Evolutionary conservation across 371 early-diverging fungal species (phyloP).

Genomic region (Circinella umbellata): DNA sequence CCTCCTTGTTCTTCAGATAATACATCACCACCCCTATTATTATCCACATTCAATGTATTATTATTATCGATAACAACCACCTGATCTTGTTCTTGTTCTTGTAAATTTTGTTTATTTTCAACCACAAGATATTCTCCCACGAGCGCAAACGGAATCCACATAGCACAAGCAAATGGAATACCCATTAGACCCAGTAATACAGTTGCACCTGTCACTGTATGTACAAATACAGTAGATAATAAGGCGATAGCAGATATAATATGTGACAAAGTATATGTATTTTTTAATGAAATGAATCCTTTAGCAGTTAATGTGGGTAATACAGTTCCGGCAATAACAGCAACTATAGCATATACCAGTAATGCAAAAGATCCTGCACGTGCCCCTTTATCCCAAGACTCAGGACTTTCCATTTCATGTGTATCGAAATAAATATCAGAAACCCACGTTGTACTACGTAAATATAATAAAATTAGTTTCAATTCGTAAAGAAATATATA

Average conservation of each 20-base stretch:
- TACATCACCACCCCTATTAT: too few relatives aligned
- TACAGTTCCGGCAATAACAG: slow-evolving; percentile 59
- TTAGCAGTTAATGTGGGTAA: slow-evolving; percentile 50
- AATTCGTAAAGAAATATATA: background rate
- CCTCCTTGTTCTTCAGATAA: background rate
- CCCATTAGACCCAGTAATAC: slow-evolving; percentile 64
- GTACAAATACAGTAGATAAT: slow-evolving; percentile 57
- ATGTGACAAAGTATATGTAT: slow-evolving; percentile 63
- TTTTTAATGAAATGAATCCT: slow-evolving; percentile 39
- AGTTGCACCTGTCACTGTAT: slow-evolving; percentile 54
- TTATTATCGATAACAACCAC: background rate
- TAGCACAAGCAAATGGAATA: slow-evolving; percentile 73
- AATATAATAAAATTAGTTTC: background rate
- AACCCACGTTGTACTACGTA: slow-evolving; percentile 59
- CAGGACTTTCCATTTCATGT: slow-evolving; percentile 21
- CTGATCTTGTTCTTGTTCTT: slow-evolving; percentile 17
- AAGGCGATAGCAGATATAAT: slow-evolving; percentile 61
- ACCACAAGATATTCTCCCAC: slow-evolving; percentile 70
- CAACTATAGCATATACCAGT: slow-evolving; percentile 65
- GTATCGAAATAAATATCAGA: slow-evolving; percentile 56
- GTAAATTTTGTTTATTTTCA: slow-evolving; percentile 33
- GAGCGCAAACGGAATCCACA: slow-evolving; percentile 81
- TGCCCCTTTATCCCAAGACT: slow-evolving; percentile 50
- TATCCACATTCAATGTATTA: too few relatives aligned
- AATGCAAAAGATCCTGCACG: slow-evolving; percentile 77